A percentile compares a stretch with the other conserved stretches of the same genome.
phyloP scores from a whole-genome alignment of 2,329 filamentous ascomycete species.

The Dactylellina drechsleri region DNA sequence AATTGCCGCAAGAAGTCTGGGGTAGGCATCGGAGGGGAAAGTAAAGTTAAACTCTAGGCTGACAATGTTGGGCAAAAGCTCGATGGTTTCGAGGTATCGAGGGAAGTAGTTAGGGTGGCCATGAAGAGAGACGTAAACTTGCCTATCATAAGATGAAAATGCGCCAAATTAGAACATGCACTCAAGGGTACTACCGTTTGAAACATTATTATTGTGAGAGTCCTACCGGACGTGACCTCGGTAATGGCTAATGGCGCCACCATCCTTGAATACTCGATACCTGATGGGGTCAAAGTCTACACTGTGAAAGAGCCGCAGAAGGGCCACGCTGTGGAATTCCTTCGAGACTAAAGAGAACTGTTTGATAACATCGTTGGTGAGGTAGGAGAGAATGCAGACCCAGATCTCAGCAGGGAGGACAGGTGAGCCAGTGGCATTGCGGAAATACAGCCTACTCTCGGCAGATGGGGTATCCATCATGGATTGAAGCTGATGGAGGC shows the following conservation, averaged over 20 bases:
- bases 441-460: too few species aligned
- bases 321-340: background rate
- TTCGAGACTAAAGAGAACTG: slow-evolving; percentile 7
- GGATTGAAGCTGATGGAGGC: too few species aligned
- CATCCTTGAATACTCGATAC: background rate
- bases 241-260: background rate
- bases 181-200: too few species aligned
- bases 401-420: background rate
- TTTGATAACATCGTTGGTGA: slow-evolving; percentile 6
- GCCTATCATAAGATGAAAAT: background rate
- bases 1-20: background rate
- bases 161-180: too few species aligned
- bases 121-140: background rate
- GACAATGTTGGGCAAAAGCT: background rate
- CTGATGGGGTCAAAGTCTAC: background rate
- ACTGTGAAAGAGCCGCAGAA: background rate
- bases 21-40: background rate
- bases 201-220: too few species aligned
- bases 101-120: background rate
- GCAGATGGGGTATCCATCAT: too few species aligned
- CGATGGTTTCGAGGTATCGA: background rate
- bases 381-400: slow-evolving; percentile 1
- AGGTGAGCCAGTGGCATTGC: background rate
- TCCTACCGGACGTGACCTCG: slow-evolving; percentile 2
- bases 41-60: background rate